These are phyloP conservation scores for Leavenworthia alabamica DNA, from an alignment of 345 rosid genomes.

Conservation along the genomic window DNA sequence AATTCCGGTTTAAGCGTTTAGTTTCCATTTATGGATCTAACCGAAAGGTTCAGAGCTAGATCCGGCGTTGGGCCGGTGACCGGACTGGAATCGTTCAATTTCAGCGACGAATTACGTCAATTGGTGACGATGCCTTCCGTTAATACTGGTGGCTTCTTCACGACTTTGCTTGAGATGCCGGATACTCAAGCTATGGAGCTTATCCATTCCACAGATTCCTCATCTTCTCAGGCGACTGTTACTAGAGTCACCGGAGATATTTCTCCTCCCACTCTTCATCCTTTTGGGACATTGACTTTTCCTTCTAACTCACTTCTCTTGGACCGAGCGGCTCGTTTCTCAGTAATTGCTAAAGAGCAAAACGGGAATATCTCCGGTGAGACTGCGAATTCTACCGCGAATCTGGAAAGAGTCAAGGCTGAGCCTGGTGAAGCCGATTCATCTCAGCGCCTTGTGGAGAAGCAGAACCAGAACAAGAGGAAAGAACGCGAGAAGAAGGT, in stretches of 20 bases:
- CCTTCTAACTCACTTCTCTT: slow-evolving; percentile 27
- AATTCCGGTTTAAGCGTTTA: slow-evolving; percentile 24
- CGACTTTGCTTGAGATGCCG: slow-evolving; percentile 63
- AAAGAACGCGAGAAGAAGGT: slow-evolving; percentile 55
- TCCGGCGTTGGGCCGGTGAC: slow-evolving; percentile 28
- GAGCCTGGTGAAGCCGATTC: slow-evolving; percentile 37
- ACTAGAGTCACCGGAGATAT: no score
- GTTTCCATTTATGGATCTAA: slow-evolving; percentile 38
- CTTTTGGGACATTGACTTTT: slow-evolving; percentile 13
- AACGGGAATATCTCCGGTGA: slow-evolving; percentile 30
- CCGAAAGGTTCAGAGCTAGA: slow-evolving; percentile 33
- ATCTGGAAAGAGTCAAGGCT: slow-evolving; percentile 33
- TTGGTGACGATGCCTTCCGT: slow-evolving; percentile 38
- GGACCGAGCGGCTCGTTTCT: slow-evolving; percentile 32
- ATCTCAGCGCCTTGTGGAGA: slow-evolving; percentile 22
- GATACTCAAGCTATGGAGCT: slow-evolving; percentile 55
- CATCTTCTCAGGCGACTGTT: no score
- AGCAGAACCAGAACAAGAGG: slow-evolving; percentile 33
- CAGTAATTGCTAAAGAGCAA: slow-evolving; percentile 28
- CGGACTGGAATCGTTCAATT: slow-evolving; percentile 38
- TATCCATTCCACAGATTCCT: slow-evolving; percentile 31
- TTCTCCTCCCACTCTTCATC: no score
- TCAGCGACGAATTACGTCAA: slow-evolving; percentile 43
- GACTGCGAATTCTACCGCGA: slow-evolving; percentile 11
- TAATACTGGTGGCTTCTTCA: slow-evolving; percentile 45